Conservation (phyloP, 345 rosid species). For the Eucalyptus leucophloia region DNA sequence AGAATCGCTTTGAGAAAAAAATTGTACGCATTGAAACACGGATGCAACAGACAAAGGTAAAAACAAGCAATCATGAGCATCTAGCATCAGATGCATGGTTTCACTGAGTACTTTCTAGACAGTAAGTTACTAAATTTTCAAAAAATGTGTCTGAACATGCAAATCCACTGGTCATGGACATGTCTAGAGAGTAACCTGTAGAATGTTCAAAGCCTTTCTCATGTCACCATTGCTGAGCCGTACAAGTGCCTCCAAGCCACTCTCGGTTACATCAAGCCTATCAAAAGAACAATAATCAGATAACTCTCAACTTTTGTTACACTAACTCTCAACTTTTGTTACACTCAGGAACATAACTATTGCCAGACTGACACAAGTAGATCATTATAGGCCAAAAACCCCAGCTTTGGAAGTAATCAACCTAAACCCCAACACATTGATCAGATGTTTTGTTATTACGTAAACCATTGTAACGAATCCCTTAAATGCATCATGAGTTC, state of each 20-base stretch:
- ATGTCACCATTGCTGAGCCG: constrained; percentile 94
- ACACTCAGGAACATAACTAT: background rate
- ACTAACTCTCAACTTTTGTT: background rate
- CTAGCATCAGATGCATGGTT: background rate
- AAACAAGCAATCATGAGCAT: background rate
- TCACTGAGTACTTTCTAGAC: background rate
- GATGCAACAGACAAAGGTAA: background rate
- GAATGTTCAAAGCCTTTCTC: constrained; percentile 95
- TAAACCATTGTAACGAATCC: background rate
- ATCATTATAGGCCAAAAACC: background rate
- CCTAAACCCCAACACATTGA: background rate
- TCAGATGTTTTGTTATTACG: background rate
- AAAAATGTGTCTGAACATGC: background rate
- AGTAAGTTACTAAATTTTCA: background rate
- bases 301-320: background rate
- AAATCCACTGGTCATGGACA: background rate
- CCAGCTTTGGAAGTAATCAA: background rate
- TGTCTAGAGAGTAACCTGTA: constrained; percentile 49
- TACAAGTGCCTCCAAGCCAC: constrained; percentile 77
- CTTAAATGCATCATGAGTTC: background rate
- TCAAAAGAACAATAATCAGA: background rate
- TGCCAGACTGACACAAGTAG: background rate
- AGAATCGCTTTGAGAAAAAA: background rate
- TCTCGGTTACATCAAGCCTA: constrained; percentile 67
- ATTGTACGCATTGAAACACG: background rate